A percentile compares a stretch with the other conserved stretches of the same genome.
These are phyloP conservation scores for Cystobasidium onofrii DNA, from an alignment of 768 basidiomycete genomes.

Conservation along the genomic window DNA sequence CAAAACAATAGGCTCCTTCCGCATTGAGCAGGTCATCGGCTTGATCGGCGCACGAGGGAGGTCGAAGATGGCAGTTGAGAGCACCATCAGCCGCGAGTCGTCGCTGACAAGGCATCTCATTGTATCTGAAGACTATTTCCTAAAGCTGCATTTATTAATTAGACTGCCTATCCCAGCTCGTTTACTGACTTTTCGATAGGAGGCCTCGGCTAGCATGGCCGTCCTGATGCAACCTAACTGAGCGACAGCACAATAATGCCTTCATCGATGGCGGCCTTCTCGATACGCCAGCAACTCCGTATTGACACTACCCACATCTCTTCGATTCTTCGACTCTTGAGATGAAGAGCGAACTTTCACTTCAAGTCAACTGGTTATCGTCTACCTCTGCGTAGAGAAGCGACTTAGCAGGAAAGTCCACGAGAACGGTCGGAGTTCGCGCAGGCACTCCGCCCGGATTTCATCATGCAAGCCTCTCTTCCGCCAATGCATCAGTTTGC, in stretches of 20 bases:
- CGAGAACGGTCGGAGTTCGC: neutral
- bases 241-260: no score
- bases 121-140: neutral
- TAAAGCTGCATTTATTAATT: neutral
- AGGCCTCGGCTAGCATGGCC: neutral
- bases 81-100: neutral
- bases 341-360: neutral
- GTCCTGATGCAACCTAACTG: neutral
- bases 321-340: no score
- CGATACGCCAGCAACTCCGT: neutral
- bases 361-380: neutral
- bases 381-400: neutral
- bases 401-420: no score
- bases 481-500: constrained; percentile 20
- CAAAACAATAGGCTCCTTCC: neutral
- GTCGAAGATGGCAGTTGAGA: neutral
- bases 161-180: neutral
- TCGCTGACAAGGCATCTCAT: neutral
- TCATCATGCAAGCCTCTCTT: constrained; percentile 16
- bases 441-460: neutral
- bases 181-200: neutral
- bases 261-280: no score
- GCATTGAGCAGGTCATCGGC: neutral
- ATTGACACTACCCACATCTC: no score
- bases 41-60: neutral